Conservation (phyloP, 441 rosid species). For the Jatropha multifida region DNA sequence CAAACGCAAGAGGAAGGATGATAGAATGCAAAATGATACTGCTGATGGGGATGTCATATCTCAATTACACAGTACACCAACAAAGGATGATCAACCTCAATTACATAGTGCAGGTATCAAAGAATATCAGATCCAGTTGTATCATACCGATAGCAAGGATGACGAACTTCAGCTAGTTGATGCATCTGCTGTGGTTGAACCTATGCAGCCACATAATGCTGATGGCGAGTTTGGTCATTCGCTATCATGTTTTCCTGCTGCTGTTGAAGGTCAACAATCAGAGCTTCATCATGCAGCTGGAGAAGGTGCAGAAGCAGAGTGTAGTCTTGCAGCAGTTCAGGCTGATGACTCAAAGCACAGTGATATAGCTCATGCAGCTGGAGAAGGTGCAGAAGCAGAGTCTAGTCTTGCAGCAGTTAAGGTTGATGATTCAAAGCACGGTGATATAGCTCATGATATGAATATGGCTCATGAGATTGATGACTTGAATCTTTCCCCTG, state of each 20-base stretch:
- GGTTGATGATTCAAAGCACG: too few species aligned
- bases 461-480: background rate
- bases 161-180: constrained; percentile 15
- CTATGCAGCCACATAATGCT: constrained; percentile 11
- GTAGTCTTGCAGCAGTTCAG: background rate
- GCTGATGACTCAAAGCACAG: constrained; percentile 18
- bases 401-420: too few species aligned
- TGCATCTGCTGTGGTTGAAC: constrained; percentile 21
- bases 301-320: constrained; percentile 13
- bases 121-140: constrained; percentile 9
- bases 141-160: constrained; percentile 3
- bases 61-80: constrained; percentile 19
- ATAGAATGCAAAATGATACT: constrained; percentile 22
- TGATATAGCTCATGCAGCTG: too few species aligned
- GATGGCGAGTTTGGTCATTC: background rate
- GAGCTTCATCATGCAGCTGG: background rate
- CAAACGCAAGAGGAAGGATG: constrained; percentile 31
- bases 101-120: constrained; percentile 17
- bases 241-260: constrained; percentile 5
- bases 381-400: too few species aligned
- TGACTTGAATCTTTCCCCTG: constrained; percentile 20
- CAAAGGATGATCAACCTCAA: constrained; percentile 14
- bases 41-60: constrained; percentile 17
- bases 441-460: too few species aligned
- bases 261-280: constrained; percentile 6